A percentile compares a stretch with the other conserved stretches of the same genome.
phyloP scores from a whole-genome alignment of 225 moss, liverwort and hornwort genomes.

The Pseudisothecium myosuroides region DNA sequence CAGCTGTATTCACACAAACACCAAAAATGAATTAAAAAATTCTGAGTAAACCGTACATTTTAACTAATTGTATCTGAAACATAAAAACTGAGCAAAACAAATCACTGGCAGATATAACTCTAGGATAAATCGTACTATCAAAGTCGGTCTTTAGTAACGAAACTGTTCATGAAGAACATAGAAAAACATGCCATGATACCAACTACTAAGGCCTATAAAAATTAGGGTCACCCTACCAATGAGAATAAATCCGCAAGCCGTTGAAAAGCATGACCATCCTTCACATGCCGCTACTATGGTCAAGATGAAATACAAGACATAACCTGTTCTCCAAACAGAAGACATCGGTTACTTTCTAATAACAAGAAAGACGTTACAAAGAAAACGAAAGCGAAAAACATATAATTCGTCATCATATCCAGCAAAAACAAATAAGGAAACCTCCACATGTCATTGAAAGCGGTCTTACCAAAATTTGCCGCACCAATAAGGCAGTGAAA shows the following conservation, averaged over 20 bases:
- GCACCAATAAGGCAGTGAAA: slow-evolving; percentile 40
- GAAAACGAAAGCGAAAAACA: background rate
- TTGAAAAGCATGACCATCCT: slow-evolving; percentile 41
- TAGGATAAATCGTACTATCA: background rate
- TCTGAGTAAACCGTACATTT: background rate
- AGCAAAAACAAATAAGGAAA: background rate
- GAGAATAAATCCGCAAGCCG: slow-evolving; percentile 35
- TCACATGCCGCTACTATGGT: slow-evolving; percentile 32
- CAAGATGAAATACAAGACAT: slow-evolving; percentile 22
- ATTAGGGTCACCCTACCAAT: slow-evolving; percentile 13
- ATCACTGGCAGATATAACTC: background rate
- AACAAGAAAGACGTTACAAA: background rate
- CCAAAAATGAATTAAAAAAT: background rate
- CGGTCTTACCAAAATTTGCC: slow-evolving; percentile 29
- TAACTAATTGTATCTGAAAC: background rate
- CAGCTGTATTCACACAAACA: slow-evolving; percentile 41
- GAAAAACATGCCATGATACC: background rate
- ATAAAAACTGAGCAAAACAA: background rate
- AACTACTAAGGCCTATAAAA: background rate
- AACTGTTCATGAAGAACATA: background rate
- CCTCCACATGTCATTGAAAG: background rate
- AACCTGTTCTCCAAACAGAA: slow-evolving; percentile 21
- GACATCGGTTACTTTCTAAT: background rate
- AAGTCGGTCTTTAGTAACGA: background rate
- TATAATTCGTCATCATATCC: background rate